Base-by-base conservation (phyloP, 306 rosid genomes). In the Cercis canadensis region DNA sequence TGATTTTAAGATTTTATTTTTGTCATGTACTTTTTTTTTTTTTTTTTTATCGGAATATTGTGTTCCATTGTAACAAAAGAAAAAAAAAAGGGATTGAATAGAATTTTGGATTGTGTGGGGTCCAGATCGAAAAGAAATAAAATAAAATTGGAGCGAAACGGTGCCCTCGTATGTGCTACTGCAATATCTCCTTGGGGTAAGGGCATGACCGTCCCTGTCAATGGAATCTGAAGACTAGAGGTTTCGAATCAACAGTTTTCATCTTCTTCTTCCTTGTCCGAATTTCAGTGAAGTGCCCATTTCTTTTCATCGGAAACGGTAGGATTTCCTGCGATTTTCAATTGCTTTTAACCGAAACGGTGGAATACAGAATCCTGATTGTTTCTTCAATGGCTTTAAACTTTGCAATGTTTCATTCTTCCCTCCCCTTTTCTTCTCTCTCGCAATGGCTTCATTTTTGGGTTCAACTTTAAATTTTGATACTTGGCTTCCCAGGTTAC, bases 401-500 rank as follows among this genome's bases (percentile, higher is more conserved):
- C 49, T 19, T 12, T 41, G 57, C 39, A 73, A 63, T 57, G 19
- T 34, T 6, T 37, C 12, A 43, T 9, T 55, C 31, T 11, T 33
- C 19, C 14, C 24, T 39, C 8, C 58, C 11, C 29, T 21, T 43
- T 49, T 24, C 33, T n/a, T 14, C 37, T 17, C 43, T 41, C 8
- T 40, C 52, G 24, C 63, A 43, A 11, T 41, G 57, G 46, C 3
- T 51, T 31, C 15, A 57, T 10, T 24, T 21, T 31, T 53, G 68
- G 7, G 44, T 58, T 8, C 74, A 41, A 67, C n/a, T 57, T 57
- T 39, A 33, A 56, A 32, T 7, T 55, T 41, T 77, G 29, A 66
- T 67, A 44, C 39, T 75, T 53, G 53, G 73, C 31, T 72, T 62
- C 76, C 46, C 66, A 67, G 79, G 73, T 81, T 71, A 18, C 47